These are phyloP conservation scores for Cadophora luteo-olivacea DNA, from an alignment of 2,329 filamentous ascomycete genomes.

Conservation along the genomic window DNA sequence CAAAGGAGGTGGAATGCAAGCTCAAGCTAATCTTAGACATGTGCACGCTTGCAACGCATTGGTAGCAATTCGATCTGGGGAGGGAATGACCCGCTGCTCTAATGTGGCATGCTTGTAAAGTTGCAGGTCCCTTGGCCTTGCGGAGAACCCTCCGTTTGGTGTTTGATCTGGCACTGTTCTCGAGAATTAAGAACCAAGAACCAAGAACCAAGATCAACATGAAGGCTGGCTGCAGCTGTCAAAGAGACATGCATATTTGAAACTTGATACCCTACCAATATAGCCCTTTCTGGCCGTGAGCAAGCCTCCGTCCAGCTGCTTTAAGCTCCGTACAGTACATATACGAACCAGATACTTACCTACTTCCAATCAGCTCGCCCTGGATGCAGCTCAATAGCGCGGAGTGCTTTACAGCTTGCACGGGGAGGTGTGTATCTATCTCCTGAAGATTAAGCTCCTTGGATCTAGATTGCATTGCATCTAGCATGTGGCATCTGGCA, in stretches of 20 bases:
- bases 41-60: background rate
- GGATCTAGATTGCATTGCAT: background rate
- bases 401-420: background rate
- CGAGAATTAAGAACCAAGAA: background rate
- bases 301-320: background rate
- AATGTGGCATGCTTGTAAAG: background rate
- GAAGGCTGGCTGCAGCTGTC: slow-evolving; percentile 1
- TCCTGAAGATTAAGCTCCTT: background rate
- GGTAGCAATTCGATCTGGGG: background rate
- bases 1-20: background rate
- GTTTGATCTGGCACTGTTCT: background rate
- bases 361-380: background rate
- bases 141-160: background rate
- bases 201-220: background rate
- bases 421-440: background rate
- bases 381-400: background rate
- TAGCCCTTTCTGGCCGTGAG: background rate
- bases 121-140: background rate
- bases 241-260: slow-evolving; percentile 6
- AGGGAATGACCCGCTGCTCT: background rate
- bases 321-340: background rate
- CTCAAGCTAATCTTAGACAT: slow-evolving; percentile 3
- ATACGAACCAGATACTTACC: too few species aligned
- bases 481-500: background rate
- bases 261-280: background rate